These are phyloP conservation scores for Catenaria anguillulae DNA, from an alignment of 371 early-diverging fungal species.

Conservation along the genomic window DNA sequence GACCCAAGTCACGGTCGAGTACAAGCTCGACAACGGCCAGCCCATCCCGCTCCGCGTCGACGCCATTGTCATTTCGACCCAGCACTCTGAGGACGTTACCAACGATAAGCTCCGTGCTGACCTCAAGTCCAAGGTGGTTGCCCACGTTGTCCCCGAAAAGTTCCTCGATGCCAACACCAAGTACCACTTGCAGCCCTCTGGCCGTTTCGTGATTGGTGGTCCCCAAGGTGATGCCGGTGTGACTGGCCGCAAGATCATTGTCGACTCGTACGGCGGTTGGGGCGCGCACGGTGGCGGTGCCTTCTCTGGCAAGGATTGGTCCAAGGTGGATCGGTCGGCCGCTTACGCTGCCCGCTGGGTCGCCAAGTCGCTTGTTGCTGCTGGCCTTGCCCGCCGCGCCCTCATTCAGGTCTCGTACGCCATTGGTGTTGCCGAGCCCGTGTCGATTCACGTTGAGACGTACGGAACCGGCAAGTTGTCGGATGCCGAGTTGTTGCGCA, in stretches of 20 bases:
- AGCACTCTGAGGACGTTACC: constrained; percentile 83
- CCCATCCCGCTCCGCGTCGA: constrained; percentile 91
- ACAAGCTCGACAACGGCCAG: constrained; percentile 84
- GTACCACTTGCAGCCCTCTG: constrained; percentile 97
- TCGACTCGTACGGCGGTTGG: constrained; percentile 95
- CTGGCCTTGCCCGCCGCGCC: constrained; percentile 84
- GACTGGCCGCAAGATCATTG: constrained; percentile 99
- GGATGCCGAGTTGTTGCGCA: constrained; percentile 75
- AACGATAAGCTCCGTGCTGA: constrained; percentile 71
- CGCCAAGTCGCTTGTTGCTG: constrained; percentile 88
- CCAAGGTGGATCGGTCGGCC: constrained; percentile 99
- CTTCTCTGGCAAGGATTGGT: constrained; percentile 99
- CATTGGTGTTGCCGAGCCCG: constrained; percentile 97
- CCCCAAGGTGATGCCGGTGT: constrained; percentile 99
- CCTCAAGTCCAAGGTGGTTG: constrained; percentile 85
- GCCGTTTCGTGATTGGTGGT: constrained; percentile 98
- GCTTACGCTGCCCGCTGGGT: constrained; percentile 99
- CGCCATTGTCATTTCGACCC: constrained; percentile 96
- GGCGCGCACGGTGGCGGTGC: constrained; percentile 99
- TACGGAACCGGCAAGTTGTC: constrained; percentile 87
- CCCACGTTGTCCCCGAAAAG: constrained; percentile 83
- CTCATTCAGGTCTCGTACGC: constrained; percentile 98
- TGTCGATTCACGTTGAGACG: constrained; percentile 93
- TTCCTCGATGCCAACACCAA: constrained; percentile 77
- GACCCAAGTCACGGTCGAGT: constrained; percentile 99